A percentile compares a stretch with the other conserved stretches of the same genome.
Evolutionary conservation across 768 basidiomycete species (phyloP).

Genomic region (Termitomyces sp.): DNA sequence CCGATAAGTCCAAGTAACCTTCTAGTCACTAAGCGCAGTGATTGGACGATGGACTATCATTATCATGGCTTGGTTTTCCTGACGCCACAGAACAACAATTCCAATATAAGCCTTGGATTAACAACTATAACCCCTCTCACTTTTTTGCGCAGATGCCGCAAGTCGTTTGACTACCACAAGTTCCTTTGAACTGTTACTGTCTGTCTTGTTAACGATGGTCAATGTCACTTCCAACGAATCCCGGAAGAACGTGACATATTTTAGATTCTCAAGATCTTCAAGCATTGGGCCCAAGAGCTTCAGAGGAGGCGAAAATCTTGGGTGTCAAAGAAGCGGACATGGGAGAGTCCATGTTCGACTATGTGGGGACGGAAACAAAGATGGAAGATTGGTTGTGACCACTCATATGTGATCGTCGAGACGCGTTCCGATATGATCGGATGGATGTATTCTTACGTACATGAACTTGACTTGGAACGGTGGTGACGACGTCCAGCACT

Average conservation of each 20-base stretch:
- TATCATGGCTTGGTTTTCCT: too few relatives aligned
- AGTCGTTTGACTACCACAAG: too few relatives aligned
- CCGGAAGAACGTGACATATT: too few relatives aligned
- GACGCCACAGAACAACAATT: too few relatives aligned
- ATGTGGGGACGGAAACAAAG: neutral
- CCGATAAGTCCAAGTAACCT: neutral
- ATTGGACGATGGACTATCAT: neutral
- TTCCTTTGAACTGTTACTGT: too few relatives aligned
- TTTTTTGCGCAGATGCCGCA: too few relatives aligned
- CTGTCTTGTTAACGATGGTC: too few relatives aligned
- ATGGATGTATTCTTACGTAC: neutral
- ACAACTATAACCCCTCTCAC: too few relatives aligned
- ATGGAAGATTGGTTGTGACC: neutral
- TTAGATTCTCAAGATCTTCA: too few relatives aligned
- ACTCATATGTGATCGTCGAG: neutral
- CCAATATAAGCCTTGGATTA: too few relatives aligned
- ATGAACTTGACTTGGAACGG: neutral
- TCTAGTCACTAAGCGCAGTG: neutral
- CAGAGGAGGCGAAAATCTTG: neutral
- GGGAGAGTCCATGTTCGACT: neutral
- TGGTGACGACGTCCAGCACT: neutral
- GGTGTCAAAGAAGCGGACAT: neutral
- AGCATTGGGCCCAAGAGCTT: neutral
- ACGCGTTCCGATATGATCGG: neutral
- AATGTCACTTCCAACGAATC: too few relatives aligned